Evolutionary conservation across 2,329 filamentous ascomycete genomes (phyloP), one percentile per base, ranked within the genome.

Genomic region (Diaporthe vaccinii): DNA sequence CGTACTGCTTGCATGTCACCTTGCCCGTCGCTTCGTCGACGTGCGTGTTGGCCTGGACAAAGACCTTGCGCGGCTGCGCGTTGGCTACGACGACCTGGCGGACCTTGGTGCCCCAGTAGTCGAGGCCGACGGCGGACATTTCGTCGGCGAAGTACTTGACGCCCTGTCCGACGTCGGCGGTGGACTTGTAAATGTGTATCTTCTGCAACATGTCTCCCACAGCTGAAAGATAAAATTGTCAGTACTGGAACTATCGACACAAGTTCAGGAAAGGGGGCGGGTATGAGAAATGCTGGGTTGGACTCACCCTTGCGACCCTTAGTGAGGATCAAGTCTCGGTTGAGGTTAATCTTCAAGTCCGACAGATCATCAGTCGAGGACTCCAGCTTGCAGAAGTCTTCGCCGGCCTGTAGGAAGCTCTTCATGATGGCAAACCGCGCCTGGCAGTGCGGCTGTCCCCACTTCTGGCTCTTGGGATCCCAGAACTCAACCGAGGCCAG

Each of bases 381-480:
- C 49, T 94, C 91, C 31, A 98, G 89, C 82, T 93, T 92, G 86
- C 95, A 96, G 84, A 98, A 98, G 80, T 94, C 92, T 74, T 94
- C 91, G n/a, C 93, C 95, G 0, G 95, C 96, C 79, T 94, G 90
- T 25, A 98, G 89, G 89, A 98, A 96, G 79, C 92, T 96, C 82
- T 91, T 91, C 55, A 98, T 87, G 80, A 98, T 98, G 70, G 93
- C 94, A 85, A 95, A 98, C 15, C 96, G 93, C 31, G 95, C 96
- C 84, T 98, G 95, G 85, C 95, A 97, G 82, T 98, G 95, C 78
- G 94, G 91, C 84, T 98, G 96, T 12, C 96, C 96, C 96, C 96
- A 98, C 86, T 98, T 98, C 78, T 92, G 89, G 79, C 90, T 92
- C 86, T 96, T 96, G 8, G 95, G 95, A 81, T 98, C 95, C 95